Evolutionary conservation across 2,329 filamentous ascomycete genomes (phyloP), one percentile per base, ranked within the genome.

Genomic region (Cladosporium sp.): DNA sequence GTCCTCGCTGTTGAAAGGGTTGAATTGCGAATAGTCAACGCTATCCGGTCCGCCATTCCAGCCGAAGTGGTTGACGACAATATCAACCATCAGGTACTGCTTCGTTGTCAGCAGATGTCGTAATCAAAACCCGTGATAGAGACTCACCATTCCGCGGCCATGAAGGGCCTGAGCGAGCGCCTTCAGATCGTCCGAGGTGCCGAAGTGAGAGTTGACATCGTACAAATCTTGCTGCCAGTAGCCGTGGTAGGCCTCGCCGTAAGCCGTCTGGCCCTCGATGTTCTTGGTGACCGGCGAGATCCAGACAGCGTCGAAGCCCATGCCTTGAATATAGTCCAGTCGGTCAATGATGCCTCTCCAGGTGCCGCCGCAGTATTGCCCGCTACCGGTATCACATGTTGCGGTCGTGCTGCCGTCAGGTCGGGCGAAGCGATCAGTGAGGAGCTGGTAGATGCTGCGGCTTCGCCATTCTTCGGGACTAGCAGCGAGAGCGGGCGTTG

Each of bases 251-350:
- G 74, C 71, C 1, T 66, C 63, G n/a, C 68, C 67, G 45, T 65
- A 68, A 28, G 62, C 58, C 49, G 65, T 69, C 61, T 69, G 56
- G 55, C 59, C 53, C 7, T 72, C 65, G 16, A 76, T 61, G 46
- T 76, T 71, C 41, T 68, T 61, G 1, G 79, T 74, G n/a, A 83
- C 72, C 0, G 80, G 80, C 2, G 78, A 81, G 56, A 83, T 81
- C 77, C 72, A 75, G 37, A 61, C 54, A 32, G 59, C 60, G 43
- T 64, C 61, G 54, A 63, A 64, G 33, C 59, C 62, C 78, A 62
- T 60, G 43, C 74, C 74, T 61, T 80, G 73, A 63, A 85, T 84
- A 63, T 84, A 84, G 65, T 84, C 81, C 38, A 85, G 74, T 56
- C 80, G 74, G 55, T 78, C 74, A 58, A 77, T 73, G 31, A 85